These are phyloP conservation scores for Simplicillium aogashimaense DNA, from an alignment of 2,329 filamentous ascomycete genomes.

Conservation along the genomic window DNA sequence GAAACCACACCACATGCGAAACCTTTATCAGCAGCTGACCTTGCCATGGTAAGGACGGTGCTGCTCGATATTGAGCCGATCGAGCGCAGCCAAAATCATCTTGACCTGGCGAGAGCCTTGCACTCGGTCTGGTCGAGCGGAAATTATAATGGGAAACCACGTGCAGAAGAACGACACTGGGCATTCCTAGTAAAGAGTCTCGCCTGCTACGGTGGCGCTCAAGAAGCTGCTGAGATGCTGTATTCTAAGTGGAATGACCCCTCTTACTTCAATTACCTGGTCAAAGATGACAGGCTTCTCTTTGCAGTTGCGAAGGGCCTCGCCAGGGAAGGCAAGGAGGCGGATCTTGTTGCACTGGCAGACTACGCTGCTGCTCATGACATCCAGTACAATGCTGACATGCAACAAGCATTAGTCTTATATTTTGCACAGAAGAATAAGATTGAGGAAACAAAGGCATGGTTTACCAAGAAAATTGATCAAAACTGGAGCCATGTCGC, in stretches of 20 bases:
- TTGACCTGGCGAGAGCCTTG: slow-evolving; percentile 34
- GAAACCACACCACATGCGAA: slow-evolving; percentile 17
- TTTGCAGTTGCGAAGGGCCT: slow-evolving; percentile 41
- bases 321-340: slow-evolving; percentile 45
- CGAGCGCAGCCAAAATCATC: slow-evolving; percentile 33
- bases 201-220: slow-evolving; percentile 41
- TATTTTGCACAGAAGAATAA: slow-evolving; percentile 53
- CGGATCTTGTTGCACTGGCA: slow-evolving; percentile 46
- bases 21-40: slow-evolving; percentile 26
- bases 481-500: slow-evolving; percentile 10
- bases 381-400: slow-evolving; percentile 29
- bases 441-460: slow-evolving; percentile 51
- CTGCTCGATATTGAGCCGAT: slow-evolving; percentile 28
- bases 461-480: slow-evolving; percentile 51
- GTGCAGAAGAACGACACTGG: slow-evolving; percentile 16
- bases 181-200: slow-evolving; percentile 28
- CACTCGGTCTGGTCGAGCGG: slow-evolving; percentile 20
- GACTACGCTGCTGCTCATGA: slow-evolving; percentile 38
- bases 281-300: slow-evolving; percentile 13
- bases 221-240: slow-evolving; percentile 39
- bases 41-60: slow-evolving; percentile 33
- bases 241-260: slow-evolving; percentile 18
- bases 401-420: slow-evolving; percentile 46
- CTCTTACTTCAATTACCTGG: slow-evolving; percentile 10
- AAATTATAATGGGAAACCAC: slow-evolving; percentile 11